Evolutionary conservation across 176 grass and related monocot species (phyloP).

Genomic region (Thalia dealbata): DNA sequence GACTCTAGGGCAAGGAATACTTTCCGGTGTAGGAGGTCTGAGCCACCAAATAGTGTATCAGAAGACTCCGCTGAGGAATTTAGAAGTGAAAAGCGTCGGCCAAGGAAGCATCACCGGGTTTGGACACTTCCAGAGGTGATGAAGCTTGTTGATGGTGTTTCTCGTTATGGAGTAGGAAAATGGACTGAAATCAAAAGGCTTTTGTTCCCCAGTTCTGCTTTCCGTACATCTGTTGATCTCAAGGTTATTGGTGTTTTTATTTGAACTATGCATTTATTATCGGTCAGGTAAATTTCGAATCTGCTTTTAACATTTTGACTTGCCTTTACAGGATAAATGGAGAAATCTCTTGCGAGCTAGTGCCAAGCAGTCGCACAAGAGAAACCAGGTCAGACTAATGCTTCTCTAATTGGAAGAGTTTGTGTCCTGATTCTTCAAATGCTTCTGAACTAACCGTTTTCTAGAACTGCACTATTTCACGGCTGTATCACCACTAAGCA

Average conservation of each 20-base stretch:
- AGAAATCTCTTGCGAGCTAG: constrained; percentile 29
- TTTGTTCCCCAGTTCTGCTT: constrained; percentile 18
- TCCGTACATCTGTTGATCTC: constrained; percentile 24
- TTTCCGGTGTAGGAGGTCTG: neutral
- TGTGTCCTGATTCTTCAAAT: neutral
- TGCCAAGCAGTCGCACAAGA: constrained; percentile 11
- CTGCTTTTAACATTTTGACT: neutral
- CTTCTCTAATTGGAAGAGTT: neutral
- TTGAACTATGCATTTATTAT: neutral
- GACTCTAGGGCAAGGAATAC: neutral
- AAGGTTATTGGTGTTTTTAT: constrained; percentile 12
- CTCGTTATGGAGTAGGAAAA: constrained; percentile 22
- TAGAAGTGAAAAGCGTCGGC: constrained; percentile 5
- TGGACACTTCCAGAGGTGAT: constrained; percentile 28
- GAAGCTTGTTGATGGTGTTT: constrained; percentile 27
- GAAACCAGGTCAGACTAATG: constrained; percentile 11
- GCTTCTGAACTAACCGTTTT: neutral
- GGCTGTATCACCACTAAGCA: neutral
- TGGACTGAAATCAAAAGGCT: constrained; percentile 27
- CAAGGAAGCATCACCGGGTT: constrained; percentile 20
- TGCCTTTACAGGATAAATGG: constrained; percentile 24
- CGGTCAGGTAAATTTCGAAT: neutral
- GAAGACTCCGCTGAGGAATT: neutral
- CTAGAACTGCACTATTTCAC: neutral
- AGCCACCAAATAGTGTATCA: constrained; percentile 1